A percentile compares a stretch with the other conserved stretches of the same genome.
phyloP scores from a whole-genome alignment of 225 moss, liverwort and hornwort species.

The Lunularia cruciata region DNA sequence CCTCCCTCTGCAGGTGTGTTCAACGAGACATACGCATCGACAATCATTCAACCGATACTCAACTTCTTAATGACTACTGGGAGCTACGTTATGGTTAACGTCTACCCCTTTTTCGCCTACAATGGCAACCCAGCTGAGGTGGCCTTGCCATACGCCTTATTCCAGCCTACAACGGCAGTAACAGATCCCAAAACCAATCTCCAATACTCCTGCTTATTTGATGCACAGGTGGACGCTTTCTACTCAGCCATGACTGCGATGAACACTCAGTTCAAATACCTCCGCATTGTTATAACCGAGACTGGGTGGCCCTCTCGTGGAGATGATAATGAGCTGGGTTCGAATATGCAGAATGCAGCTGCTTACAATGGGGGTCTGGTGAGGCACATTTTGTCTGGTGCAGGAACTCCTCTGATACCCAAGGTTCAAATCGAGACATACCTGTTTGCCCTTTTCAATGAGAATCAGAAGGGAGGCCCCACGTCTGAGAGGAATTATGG shows the following conservation, averaged over 20 bases:
- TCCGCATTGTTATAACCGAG: constrained; percentile 61
- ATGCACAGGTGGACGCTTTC: constrained; percentile 74
- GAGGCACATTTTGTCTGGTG: constrained; percentile 45
- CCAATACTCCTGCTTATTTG: constrained; percentile 53
- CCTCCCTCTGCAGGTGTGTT: constrained; percentile 61
- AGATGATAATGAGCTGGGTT: constrained; percentile 57
- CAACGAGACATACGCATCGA: constrained; percentile 16
- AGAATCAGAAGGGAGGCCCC: constrained; percentile 67
- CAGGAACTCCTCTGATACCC: constrained; percentile 69
- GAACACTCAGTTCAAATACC: constrained; percentile 38
- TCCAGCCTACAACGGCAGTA: constrained; percentile 42
- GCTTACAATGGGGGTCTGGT: constrained; percentile 68
- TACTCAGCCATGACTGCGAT: constrained; percentile 53
- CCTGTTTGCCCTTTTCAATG: constrained; percentile 80
- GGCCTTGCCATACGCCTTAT: constrained; percentile 61
- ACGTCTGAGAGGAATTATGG: constrained; percentile 82
- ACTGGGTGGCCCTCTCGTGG: constrained; percentile 76
- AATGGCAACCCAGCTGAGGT: constrained; percentile 53
- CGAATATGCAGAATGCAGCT: constrained; percentile 57
- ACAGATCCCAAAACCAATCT: constrained; percentile 40
- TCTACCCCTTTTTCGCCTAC: constrained; percentile 81
- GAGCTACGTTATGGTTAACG: constrained; percentile 60
- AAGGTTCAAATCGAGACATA: constrained; percentile 56
- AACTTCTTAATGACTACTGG: constrained; percentile 38
- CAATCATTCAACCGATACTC: constrained; percentile 42